Conservation (phyloP, 257 asterid species). For the Ballota nigra region DNA sequence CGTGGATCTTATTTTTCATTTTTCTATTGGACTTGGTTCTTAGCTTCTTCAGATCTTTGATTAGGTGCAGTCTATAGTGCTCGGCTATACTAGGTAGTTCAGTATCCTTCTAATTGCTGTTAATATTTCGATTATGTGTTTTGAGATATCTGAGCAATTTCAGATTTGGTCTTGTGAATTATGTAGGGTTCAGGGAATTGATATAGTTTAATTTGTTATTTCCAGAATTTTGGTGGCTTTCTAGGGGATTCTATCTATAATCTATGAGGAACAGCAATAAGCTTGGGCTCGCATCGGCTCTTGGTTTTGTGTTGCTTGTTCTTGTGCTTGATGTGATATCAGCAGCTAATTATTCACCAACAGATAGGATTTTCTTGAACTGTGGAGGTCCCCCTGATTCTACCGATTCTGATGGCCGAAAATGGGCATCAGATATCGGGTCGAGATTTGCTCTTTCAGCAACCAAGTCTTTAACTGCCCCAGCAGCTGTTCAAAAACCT, state of each 20-base stretch:
- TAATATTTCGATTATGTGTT: neutral
- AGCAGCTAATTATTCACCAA: slow-evolving; percentile 56
- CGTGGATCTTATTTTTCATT: slow-evolving; percentile 21
- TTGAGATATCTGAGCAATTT: neutral
- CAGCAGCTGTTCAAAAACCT: slow-evolving; percentile 67
- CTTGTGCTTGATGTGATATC: slow-evolving; percentile 23
- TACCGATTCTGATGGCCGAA: slow-evolving; percentile 59
- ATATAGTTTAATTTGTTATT: slow-evolving; percentile 5
- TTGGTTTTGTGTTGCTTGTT: slow-evolving; percentile 19
- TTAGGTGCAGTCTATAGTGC: neutral
- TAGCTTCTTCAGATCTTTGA: slow-evolving; percentile 20
- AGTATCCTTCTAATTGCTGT: neutral
- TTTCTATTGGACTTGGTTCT: neutral
- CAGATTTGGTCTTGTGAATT: slow-evolving; percentile 10
- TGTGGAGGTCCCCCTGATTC: slow-evolving; percentile 82
- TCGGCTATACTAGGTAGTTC: neutral
- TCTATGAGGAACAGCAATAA: slow-evolving; percentile 30
- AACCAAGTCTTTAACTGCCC: slow-evolving; percentile 46
- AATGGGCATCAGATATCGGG: slow-evolving; percentile 74
- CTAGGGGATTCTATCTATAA: neutral
- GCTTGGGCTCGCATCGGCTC: neutral
- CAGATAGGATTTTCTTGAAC: slow-evolving; percentile 70
- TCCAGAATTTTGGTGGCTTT: slow-evolving; percentile 18
- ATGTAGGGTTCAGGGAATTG: neutral
- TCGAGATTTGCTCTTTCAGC: slow-evolving; percentile 53